Percentiles rank a stretch among this genome's conserved stretches.
These are phyloP conservation scores for Gracilaria gracilis DNA, from an alignment of 23 red algal genomes.

Conservation along the genomic window DNA sequence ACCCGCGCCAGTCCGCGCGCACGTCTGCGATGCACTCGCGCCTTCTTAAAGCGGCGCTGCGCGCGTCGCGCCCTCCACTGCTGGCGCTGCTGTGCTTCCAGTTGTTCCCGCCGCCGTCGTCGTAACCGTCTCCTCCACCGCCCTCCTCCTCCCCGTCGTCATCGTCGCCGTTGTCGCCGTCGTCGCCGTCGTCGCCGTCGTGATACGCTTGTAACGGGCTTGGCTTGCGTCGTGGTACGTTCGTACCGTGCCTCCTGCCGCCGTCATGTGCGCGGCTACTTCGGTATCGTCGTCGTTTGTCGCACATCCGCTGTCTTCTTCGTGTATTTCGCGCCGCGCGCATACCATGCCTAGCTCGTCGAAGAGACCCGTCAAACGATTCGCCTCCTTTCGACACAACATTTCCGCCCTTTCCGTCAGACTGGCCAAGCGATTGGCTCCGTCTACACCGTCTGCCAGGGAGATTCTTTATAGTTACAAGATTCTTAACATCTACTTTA, in stretches of 20 bases:
- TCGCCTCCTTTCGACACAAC: neutral
- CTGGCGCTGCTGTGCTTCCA: neutral
- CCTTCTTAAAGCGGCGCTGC: neutral
- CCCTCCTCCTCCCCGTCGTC: too few relatives aligned
- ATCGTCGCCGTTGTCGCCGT: too few relatives aligned
- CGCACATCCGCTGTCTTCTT: neutral
- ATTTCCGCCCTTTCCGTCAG: neutral
- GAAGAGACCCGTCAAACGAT: neutral
- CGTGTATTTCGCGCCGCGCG: neutral
- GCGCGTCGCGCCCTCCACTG: neutral
- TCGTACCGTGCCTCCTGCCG: too few relatives aligned
- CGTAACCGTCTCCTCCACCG: neutral
- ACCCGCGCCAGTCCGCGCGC: too few relatives aligned
- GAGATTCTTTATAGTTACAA: conserved; percentile 44
- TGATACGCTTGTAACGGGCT: too few relatives aligned
- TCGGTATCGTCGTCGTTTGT: neutral
- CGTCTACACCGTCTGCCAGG: neutral
- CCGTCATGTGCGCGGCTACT: neutral
- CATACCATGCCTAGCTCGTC: neutral
- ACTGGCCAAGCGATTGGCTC: neutral
- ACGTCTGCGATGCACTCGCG: too few relatives aligned
- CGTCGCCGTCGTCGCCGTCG: too few relatives aligned
- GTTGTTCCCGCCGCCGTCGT: neutral
- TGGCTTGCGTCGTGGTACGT: too few relatives aligned
- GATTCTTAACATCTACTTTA: conserved; percentile 37